Evolutionary conservation across 2,329 filamentous ascomycete genomes (phyloP).

Genomic region (Simplicillium sp.): DNA sequence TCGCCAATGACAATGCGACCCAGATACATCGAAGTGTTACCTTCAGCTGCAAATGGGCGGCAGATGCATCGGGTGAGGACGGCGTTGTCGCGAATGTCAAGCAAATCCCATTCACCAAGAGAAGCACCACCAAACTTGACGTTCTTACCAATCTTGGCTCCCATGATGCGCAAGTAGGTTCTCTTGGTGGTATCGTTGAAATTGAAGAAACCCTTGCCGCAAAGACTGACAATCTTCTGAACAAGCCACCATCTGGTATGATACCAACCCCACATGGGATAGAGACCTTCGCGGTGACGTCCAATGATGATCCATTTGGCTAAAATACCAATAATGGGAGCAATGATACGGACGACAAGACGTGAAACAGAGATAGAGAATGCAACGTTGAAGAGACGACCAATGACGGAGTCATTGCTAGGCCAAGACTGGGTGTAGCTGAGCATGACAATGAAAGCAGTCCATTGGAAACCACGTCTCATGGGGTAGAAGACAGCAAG

Average conservation of each 20-base stretch:
- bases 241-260: conserved; percentile 51
- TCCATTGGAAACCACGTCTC: not conserved
- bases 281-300: conserved; percentile 39
- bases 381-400: too few species aligned
- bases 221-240: conserved; percentile 40
- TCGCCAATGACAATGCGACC: conserved; percentile 38
- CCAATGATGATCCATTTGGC: conserved; percentile 47
- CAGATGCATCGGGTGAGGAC: conserved; percentile 36
- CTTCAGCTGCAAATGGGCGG: conserved; percentile 44
- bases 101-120: conserved; percentile 46
- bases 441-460: too few species aligned
- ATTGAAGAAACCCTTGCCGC: conserved; percentile 36
- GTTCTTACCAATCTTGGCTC: conserved; percentile 40
- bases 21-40: conserved; percentile 49
- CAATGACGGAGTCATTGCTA: too few species aligned
- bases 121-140: conserved; percentile 34
- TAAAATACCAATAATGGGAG: too few species aligned
- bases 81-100: conserved; percentile 42
- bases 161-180: conserved; percentile 41
- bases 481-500: not conserved
- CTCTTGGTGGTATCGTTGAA: conserved; percentile 26
- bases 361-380: too few species aligned
- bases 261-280: conserved; percentile 50
- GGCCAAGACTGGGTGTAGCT: too few species aligned
- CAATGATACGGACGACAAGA: too few species aligned